phyloP scores from a whole-genome alignment of 2,329 filamentous ascomycete species.

The Balansia obtecta region DNA sequence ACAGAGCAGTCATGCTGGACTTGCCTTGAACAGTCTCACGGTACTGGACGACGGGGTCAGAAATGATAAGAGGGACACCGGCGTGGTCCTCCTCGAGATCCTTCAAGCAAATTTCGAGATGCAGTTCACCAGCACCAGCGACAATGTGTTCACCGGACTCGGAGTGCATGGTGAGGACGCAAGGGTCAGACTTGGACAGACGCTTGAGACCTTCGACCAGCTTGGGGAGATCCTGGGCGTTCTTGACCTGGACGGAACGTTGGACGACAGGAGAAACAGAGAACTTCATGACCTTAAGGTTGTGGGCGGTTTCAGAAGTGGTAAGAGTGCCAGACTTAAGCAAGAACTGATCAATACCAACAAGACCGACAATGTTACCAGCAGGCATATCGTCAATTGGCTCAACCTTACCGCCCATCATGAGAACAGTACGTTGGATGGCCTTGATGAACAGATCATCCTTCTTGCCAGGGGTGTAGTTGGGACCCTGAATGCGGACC shows the following conservation, averaged over 20 bases:
- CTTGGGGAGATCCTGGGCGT: conserved; percentile 98
- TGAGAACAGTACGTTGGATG: conserved; percentile 98
- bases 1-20: conserved; percentile 92
- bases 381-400: conserved; percentile 98
- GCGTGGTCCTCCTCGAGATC: conserved; percentile 99
- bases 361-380: conserved; percentile 98
- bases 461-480: conserved; percentile 97
- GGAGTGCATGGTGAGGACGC: conserved; percentile 80
- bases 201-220: conserved; percentile 99
- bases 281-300: conserved; percentile 99
- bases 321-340: conserved; percentile 99
- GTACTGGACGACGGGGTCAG: conserved; percentile 96
- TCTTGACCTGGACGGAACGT: conserved; percentile 99
- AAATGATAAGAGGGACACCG: conserved; percentile 93
- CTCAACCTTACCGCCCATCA: conserved; percentile 99
- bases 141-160: conserved; percentile 98
- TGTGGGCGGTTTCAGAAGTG: conserved; percentile 94
- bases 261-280: conserved; percentile 98
- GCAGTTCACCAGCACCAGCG: conserved; percentile 97
- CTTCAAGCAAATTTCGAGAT: conserved; percentile 99
- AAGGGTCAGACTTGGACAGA: conserved; percentile 99
- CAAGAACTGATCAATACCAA: conserved; percentile 99
- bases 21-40: conserved; percentile 81
- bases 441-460: conserved; percentile 99
- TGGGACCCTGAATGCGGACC: conserved; percentile 99